Evolutionary conservation across 495 filamentous ascomycete genomes (phyloP).

Genomic region (Pyrenopolyporus hunteri): DNA sequence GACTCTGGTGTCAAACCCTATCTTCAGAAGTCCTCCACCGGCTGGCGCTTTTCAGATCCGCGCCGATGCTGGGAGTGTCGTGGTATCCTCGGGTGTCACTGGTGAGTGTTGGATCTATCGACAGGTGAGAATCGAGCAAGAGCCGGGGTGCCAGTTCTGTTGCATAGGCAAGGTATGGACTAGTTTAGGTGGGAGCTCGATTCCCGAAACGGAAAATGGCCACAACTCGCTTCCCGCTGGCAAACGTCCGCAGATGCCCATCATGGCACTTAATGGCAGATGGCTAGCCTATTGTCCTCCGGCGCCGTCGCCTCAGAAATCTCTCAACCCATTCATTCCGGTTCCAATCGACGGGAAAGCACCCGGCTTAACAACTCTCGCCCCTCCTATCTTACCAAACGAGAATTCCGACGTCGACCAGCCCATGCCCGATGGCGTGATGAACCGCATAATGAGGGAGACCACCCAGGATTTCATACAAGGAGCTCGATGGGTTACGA

Average conservation of each 20-base stretch:
- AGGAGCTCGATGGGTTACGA: constrained; percentile 84
- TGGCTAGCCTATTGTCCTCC: constrained; percentile 90
- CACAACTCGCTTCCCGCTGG: constrained; percentile 45
- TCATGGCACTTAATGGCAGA: constrained; percentile 76
- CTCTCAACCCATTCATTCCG: constrained; percentile 65
- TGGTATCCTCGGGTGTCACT: constrained; percentile 78
- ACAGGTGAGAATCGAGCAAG: constrained; percentile 42
- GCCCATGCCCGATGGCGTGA: constrained; percentile 76
- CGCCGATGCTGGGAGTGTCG: constrained; percentile 67
- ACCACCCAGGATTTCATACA: constrained; percentile 91
- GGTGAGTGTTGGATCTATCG: constrained; percentile 85
- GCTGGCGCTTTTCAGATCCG: constrained; percentile 73
- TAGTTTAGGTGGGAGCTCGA: constrained; percentile 64
- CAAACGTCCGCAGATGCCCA: constrained; percentile 60
- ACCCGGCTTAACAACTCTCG: constrained; percentile 71
- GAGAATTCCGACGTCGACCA: constrained; percentile 77
- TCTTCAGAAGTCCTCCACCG: constrained; percentile 65
- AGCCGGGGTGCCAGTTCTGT: constrained; percentile 56
- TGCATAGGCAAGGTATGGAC: constrained; percentile 89
- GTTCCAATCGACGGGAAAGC: constrained; percentile 58
- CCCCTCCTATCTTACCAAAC: constrained; percentile 75
- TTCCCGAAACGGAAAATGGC: constrained; percentile 53
- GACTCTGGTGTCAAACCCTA: constrained; percentile 57
- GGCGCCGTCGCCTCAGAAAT: constrained; percentile 67
- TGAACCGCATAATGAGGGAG: constrained; percentile 85